These are phyloP conservation scores for Mollisia scopiformis DNA, from an alignment of 2,329 filamentous ascomycete species.

Conservation along the genomic window DNA sequence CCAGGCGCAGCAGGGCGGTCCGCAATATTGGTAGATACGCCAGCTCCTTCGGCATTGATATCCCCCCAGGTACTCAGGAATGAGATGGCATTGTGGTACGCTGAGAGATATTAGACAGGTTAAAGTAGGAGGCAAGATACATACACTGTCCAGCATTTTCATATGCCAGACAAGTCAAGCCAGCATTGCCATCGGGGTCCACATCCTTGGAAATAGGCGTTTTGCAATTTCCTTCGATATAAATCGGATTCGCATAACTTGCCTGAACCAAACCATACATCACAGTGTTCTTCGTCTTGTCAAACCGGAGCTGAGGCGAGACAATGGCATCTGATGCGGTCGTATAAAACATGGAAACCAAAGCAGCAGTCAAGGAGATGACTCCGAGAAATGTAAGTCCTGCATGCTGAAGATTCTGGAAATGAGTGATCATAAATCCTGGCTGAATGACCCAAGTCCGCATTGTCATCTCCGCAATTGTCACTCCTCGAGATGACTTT, in stretches of 20 bases:
- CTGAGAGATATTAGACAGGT: constrained; percentile 25
- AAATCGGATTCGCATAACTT: constrained; percentile 65
- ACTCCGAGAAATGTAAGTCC: constrained; percentile 65
- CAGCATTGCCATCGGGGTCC: constrained; percentile 45
- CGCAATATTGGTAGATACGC: constrained; percentile 42
- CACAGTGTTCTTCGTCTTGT: constrained; percentile 49
- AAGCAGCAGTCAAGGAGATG: constrained; percentile 64
- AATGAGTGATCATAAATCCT: constrained; percentile 73
- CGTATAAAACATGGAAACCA: constrained; percentile 73
- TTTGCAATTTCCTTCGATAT: constrained; percentile 58
- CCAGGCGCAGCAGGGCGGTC: constrained; percentile 62
- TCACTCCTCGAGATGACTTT: constrained; percentile 64
- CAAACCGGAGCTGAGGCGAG: constrained; percentile 69
- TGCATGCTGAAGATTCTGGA: constrained; percentile 65
- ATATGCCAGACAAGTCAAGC: constrained; percentile 67
- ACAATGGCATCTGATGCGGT: constrained; percentile 78
- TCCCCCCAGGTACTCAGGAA: constrained; percentile 61
- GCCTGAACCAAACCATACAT: constrained; percentile 61
- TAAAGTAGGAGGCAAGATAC: constrained; percentile 15
- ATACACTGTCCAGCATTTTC: constrained; percentile 67
- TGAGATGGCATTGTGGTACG: constrained; percentile 69
- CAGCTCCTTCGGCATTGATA: constrained; percentile 45
- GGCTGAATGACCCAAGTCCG: constrained; percentile 75
- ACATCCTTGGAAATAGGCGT: constrained; percentile 55
- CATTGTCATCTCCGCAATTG: constrained; percentile 78